phyloP scores from a whole-genome alignment of 306 rosid genomes.

The Malus asiatica region DNA sequence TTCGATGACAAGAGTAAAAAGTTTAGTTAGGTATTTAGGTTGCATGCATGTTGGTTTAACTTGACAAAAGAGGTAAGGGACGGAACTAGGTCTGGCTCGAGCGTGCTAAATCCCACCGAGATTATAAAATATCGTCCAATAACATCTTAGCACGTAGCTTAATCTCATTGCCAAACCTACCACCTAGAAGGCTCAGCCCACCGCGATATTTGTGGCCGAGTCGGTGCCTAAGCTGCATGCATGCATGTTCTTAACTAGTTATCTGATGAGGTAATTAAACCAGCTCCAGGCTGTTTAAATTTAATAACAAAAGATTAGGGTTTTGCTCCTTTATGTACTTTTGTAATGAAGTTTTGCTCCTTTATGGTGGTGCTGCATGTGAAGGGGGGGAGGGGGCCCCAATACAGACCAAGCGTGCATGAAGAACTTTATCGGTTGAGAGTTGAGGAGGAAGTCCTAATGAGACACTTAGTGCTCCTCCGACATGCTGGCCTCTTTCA shows the following conservation, averaged over 20 bases:
- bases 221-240: background rate
- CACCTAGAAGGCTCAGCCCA: background rate
- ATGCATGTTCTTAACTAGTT: background rate
- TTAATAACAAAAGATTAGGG: background rate
- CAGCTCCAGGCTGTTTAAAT: background rate
- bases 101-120: background rate
- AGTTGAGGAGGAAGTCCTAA: slow-evolving; percentile 12
- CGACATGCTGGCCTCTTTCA: slow-evolving; percentile 15
- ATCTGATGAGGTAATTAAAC: background rate
- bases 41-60: background rate
- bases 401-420: background rate
- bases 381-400: slow-evolving; percentile 28
- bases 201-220: background rate
- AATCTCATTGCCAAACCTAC: background rate
- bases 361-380: slow-evolving; percentile 30
- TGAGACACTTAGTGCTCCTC: slow-evolving; percentile 16
- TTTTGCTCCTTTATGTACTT: background rate
- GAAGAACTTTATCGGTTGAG: slow-evolving; percentile 20
- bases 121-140: background rate
- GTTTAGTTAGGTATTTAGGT: background rate
- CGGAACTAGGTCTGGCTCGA: background rate
- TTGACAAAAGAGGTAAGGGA: background rate
- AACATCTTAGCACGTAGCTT: background rate
- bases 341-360: background rate
- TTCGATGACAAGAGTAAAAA: background rate